Evolutionary conservation across 345 rosid species (phyloP).

Genomic region (Rhodamnia argentea): DNA sequence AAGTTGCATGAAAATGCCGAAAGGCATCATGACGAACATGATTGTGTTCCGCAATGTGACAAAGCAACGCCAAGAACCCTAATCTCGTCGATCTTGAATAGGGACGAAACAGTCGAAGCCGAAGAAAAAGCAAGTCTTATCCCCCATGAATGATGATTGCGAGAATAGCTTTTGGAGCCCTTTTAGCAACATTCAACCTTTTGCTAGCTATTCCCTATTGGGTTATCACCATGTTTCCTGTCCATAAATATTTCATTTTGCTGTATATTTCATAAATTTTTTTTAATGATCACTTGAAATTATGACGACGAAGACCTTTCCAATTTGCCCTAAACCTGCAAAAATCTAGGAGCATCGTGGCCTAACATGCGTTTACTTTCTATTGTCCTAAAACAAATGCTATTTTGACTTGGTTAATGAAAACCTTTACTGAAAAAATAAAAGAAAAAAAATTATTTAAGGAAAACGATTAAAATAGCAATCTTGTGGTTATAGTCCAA

Average conservation of each 20-base stretch:
- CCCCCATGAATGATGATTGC: not conserved
- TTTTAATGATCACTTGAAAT: not conserved
- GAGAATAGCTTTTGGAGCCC: not conserved
- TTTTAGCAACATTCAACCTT: not conserved
- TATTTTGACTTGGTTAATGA: not conserved
- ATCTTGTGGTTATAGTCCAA: not conserved
- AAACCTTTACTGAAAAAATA: not conserved
- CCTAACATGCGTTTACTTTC: not conserved
- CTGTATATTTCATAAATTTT: not conserved
- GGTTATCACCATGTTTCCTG: not conserved
- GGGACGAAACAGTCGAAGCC: not conserved
- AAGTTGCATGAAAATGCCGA: not conserved
- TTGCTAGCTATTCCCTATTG: not conserved
- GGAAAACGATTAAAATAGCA: not conserved
- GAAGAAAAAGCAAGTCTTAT: not conserved
- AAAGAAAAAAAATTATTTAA: too few species aligned
- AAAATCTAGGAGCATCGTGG: not conserved
- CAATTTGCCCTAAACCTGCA: not conserved
- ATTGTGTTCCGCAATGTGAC: not conserved
- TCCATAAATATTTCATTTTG: not conserved
- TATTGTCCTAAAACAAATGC: not conserved
- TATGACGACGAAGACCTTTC: not conserved
- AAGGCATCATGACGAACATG: not conserved
- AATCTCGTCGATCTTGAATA: not conserved
- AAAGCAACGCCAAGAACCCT: not conserved